A percentile compares a stretch with the other conserved stretches of the same genome.
Conservation (phyloP, 1,284 basidiomycete genomes). For the Athelia psychrophila region DNA sequence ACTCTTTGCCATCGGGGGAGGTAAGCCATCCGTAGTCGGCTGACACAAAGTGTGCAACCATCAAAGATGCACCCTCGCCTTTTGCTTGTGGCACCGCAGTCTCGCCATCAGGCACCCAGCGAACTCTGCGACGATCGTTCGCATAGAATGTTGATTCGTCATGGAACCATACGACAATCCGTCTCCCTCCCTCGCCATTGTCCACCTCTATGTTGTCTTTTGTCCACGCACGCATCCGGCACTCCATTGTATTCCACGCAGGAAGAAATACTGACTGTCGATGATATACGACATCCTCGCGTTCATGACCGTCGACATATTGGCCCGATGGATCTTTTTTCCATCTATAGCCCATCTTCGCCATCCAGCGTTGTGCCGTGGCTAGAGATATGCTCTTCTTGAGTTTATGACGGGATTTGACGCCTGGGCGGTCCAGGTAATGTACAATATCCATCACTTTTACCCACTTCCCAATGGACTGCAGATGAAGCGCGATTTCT, state of each 20-base stretch:
- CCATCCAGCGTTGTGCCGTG: slow-evolving; percentile 26
- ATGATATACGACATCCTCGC: slow-evolving; percentile 28
- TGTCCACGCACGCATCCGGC: slow-evolving; percentile 2
- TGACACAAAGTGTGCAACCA: slow-evolving; percentile 32
- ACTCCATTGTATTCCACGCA: slow-evolving; percentile 1
- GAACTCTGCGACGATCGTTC: slow-evolving; percentile 26
- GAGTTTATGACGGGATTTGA: slow-evolving; percentile 11
- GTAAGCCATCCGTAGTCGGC: slow-evolving; percentile 24
- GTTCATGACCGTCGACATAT: slow-evolving; percentile 32
- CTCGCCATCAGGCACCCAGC: slow-evolving; percentile 25
- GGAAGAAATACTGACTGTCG: slow-evolving; percentile 11
- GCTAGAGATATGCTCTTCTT: slow-evolving; percentile 13
- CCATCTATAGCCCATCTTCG: slow-evolving; percentile 16
- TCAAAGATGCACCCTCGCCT: slow-evolving; percentile 32
- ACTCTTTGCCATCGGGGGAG: slow-evolving; percentile 10
- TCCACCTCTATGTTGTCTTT: background rate
- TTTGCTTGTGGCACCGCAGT: slow-evolving; percentile 24
- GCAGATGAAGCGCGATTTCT: slow-evolving; percentile 11
- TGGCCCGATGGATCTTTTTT: slow-evolving; percentile 20
- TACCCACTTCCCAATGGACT: slow-evolving; percentile 6
- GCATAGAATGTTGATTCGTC: slow-evolving; percentile 38
- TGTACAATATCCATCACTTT: slow-evolving; percentile 8
- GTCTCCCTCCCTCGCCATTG: background rate
- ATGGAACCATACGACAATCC: slow-evolving; percentile 24
- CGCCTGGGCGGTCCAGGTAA: slow-evolving; percentile 6